These are phyloP conservation scores for Chlamydomonas schloesseri DNA, from an alignment of 139 green algal species.

Conservation along the genomic window DNA sequence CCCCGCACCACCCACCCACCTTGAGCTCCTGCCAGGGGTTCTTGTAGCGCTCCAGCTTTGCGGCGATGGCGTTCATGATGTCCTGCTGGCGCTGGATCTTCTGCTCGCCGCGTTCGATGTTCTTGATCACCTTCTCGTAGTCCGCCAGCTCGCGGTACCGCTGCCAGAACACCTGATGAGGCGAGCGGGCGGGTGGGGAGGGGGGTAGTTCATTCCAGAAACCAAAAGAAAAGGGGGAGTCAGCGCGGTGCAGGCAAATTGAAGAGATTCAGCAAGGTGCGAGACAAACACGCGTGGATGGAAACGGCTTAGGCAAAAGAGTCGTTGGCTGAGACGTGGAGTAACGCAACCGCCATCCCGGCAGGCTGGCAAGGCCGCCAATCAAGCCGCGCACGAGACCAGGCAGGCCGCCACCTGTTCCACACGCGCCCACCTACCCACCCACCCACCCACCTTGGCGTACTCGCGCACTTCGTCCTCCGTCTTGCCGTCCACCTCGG, in stretches of 20 bases:
- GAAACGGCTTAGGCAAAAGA: too few relatives aligned
- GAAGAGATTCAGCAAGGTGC: too few relatives aligned
- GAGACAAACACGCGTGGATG: too few relatives aligned
- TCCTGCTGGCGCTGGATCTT: slow-evolving; percentile 91
- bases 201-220: too few relatives aligned
- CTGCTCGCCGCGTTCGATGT: slow-evolving; percentile 95
- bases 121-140: slow-evolving; percentile 92
- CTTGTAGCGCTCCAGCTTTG: slow-evolving; percentile 94
- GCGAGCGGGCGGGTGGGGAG: not conserved
- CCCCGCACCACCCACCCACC: slow-evolving; percentile 40
- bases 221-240: too few relatives aligned
- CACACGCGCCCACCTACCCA: not conserved
- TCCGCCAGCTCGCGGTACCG: slow-evolving; percentile 86
- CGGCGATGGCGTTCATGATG: slow-evolving; percentile 91
- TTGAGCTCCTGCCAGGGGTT: slow-evolving; percentile 96
- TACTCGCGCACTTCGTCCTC: slow-evolving; percentile 87
- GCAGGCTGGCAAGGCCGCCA: too few relatives aligned
- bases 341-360: too few relatives aligned
- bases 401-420: too few relatives aligned
- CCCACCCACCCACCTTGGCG: slow-evolving; percentile 39
- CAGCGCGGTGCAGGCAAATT: too few relatives aligned
- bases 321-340: too few relatives aligned
- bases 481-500: slow-evolving; percentile 95
- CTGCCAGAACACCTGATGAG: slow-evolving; percentile 85
- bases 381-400: too few relatives aligned